Evolutionary conservation across 345 rosid genomes (phyloP).

Genomic region (Euclidium syriacum): DNA sequence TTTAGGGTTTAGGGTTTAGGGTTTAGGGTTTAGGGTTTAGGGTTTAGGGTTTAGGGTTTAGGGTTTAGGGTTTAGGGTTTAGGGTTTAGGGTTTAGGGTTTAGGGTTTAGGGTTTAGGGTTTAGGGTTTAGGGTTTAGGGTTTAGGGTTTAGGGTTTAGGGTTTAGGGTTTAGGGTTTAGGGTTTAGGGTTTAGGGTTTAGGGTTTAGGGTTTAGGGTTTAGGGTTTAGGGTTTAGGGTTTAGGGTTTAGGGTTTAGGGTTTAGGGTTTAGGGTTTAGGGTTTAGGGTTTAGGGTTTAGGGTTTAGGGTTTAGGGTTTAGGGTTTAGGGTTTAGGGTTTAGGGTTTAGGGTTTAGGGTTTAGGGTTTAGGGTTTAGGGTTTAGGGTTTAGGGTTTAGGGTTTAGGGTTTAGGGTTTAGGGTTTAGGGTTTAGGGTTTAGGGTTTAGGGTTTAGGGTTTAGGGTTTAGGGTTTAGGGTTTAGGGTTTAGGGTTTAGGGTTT

Average conservation of each 20-base stretch:
- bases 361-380: neutral
- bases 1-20: neutral
- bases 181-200: neutral
- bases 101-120: neutral
- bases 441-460: too few species aligned
- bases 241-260: neutral
- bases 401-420: neutral
- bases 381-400: neutral
- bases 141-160: neutral
- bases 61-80: neutral
- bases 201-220: neutral
- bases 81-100: neutral
- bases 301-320: neutral
- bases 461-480: neutral
- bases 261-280: neutral
- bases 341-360: neutral
- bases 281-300: neutral
- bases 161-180: neutral
- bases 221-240: neutral
- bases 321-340: neutral
- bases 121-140: neutral
- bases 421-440: neutral
- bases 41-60: neutral
- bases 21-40: neutral
- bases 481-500: slow-evolving; percentile 1